Conservation (phyloP, 257 asterid species). For the Catharanthus roseus region DNA sequence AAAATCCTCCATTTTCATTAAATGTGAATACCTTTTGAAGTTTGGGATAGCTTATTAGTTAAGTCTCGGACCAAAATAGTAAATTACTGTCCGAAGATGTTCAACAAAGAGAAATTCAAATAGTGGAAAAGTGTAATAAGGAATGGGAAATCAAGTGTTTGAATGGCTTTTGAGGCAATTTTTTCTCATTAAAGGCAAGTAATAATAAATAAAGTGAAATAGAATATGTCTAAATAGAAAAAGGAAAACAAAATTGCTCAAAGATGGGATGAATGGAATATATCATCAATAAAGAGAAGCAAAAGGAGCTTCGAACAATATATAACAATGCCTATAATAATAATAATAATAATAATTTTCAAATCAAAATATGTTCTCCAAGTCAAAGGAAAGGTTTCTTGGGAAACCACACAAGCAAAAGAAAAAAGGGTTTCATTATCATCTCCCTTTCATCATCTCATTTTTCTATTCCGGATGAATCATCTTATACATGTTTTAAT, state of each 20-base stretch:
- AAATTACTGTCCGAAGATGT: not conserved
- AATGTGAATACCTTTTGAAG: too few relatives aligned
- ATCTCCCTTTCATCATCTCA: constrained; percentile 17
- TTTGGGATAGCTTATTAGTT: too few relatives aligned
- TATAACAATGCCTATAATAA: too few relatives aligned
- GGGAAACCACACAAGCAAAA: constrained; percentile 27
- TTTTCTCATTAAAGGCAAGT: not conserved
- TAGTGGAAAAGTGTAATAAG: not conserved
- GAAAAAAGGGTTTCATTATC: constrained; percentile 14
- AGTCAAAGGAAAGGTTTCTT: constrained; percentile 29
- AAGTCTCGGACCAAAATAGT: not conserved
- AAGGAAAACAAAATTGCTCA: not conserved
- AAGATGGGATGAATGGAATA: not conserved
- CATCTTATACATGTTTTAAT: too few relatives aligned
- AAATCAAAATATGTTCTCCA: constrained; percentile 20
- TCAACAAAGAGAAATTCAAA: not conserved
- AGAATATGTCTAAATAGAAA: not conserved
- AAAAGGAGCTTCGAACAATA: too few relatives aligned
- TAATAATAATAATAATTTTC: constrained; percentile 4
- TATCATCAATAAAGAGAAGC: constrained; percentile 5
- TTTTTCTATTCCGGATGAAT: too few relatives aligned
- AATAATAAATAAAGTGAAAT: not conserved
- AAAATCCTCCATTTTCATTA: too few relatives aligned
- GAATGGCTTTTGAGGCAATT: not conserved
- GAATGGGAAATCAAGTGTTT: not conserved